Conservation (phyloP, 148 eudicot species). For the Suaeda aralocaspica region DNA sequence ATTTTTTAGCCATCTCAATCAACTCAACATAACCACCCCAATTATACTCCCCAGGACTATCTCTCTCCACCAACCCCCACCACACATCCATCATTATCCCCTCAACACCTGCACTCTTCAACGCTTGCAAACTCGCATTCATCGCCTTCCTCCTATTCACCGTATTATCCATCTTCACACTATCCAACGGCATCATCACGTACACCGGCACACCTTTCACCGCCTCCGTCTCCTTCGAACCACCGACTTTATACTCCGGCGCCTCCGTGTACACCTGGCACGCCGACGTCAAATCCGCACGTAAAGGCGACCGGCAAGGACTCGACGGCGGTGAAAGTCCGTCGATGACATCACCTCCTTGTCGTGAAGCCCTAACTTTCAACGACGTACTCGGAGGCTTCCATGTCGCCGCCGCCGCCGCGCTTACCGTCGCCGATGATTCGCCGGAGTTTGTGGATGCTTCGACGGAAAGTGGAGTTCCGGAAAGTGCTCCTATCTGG, state of each 20-base stretch:
- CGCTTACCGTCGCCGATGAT: not conserved
- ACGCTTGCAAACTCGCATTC: conserved; percentile 71
- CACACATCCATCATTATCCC: conserved; percentile 95
- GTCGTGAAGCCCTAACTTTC: conserved; percentile 7
- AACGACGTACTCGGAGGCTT: conserved; percentile 18
- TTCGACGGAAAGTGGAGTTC: conserved; percentile 36
- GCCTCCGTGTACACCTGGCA: conserved; percentile 33
- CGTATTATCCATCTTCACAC: conserved; percentile 59
- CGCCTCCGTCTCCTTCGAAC: conserved; percentile 12
- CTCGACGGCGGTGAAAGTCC: conserved; percentile 30
- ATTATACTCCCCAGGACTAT: conserved; percentile 61
- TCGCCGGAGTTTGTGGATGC: not conserved
- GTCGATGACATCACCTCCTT: not conserved
- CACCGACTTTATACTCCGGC: not conserved
- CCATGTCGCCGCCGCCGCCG: conserved; percentile 32
- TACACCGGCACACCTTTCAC: conserved; percentile 76
- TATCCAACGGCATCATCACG: conserved; percentile 95
- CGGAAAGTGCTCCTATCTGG: conserved; percentile 65
- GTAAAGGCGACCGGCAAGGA: conserved; percentile 29
- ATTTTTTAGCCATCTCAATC: conserved; percentile 62
- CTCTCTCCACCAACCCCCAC: conserved; percentile 97
- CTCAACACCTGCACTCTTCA: conserved; percentile 83
- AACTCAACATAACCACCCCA: conserved; percentile 83
- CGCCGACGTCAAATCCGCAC: conserved; percentile 34
- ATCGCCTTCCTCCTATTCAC: conserved; percentile 75